These are phyloP conservation scores for Panus rudis DNA, from an alignment of 768 basidiomycete species.

Conservation along the genomic window DNA sequence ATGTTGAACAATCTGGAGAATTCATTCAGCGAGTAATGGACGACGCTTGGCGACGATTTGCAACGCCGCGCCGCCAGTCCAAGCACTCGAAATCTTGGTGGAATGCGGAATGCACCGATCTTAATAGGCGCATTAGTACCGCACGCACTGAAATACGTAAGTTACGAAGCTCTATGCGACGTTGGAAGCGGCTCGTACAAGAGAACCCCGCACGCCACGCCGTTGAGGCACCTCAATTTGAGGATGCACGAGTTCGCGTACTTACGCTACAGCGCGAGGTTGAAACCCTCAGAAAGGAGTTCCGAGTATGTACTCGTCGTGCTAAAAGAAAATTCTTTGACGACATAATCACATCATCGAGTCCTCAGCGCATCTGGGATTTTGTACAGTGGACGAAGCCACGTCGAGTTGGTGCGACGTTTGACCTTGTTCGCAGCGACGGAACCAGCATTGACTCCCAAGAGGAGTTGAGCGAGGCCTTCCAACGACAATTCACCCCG, in stretches of 20 bases:
- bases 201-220: too few relatives aligned
- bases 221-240: too few relatives aligned
- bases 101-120: slow-evolving; percentile 3
- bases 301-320: too few relatives aligned
- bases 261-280: too few relatives aligned
- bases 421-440: neutral
- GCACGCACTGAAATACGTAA: too few relatives aligned
- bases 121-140: neutral
- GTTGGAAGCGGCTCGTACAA: too few relatives aligned
- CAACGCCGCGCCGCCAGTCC: neutral
- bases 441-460: neutral
- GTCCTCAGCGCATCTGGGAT: slow-evolving; percentile 6
- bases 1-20: neutral
- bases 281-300: too few relatives aligned
- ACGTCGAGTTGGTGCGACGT: neutral
- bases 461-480: slow-evolving; percentile 2
- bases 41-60: neutral
- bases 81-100: slow-evolving; percentile 9
- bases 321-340: slow-evolving; percentile 5
- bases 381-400: slow-evolving; percentile 6
- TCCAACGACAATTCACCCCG: slow-evolving; percentile 9
- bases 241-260: too few relatives aligned
- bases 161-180: too few relatives aligned
- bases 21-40: neutral
- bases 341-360: slow-evolving; percentile 1